Conservation (phyloP, 805 yeast genomes). For the Sugiyamaella smithiae region DNA sequence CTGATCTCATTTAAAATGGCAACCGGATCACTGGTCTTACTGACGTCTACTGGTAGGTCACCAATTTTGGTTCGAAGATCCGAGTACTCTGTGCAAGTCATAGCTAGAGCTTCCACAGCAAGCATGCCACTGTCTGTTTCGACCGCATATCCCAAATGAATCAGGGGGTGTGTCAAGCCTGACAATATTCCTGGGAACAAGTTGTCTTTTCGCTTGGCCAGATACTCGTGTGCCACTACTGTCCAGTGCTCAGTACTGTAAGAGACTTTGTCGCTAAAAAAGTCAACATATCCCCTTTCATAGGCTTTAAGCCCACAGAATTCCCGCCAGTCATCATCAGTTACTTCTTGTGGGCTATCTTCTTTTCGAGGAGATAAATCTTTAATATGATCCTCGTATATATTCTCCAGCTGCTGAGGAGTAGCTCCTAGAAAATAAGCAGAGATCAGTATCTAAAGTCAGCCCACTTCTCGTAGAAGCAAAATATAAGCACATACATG, state of each 20-base stretch:
- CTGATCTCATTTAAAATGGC: slow-evolving; percentile 23
- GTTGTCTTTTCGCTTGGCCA: slow-evolving; percentile 16
- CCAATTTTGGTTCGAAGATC: slow-evolving; percentile 6
- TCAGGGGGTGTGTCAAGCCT: slow-evolving; percentile 33
- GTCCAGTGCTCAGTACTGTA: slow-evolving; percentile 36
- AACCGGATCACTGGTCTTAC: slow-evolving; percentile 15
- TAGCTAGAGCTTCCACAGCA: slow-evolving; percentile 37
- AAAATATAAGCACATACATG: slow-evolving; percentile 21
- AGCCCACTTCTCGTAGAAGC: no score
- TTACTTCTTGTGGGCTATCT: slow-evolving; percentile 39
- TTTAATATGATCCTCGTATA: slow-evolving; percentile 31
- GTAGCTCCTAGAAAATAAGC: slow-evolving; percentile 39
- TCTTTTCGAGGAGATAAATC: slow-evolving; percentile 35
- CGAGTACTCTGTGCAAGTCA: slow-evolving; percentile 26
- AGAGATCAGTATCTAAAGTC: slow-evolving; percentile 32
- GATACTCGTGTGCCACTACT: slow-evolving; percentile 27
- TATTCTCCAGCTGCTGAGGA: slow-evolving; percentile 28
- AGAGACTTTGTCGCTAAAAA: slow-evolving; percentile 37
- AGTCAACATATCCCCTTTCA: slow-evolving; percentile 38
- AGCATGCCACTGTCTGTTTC: slow-evolving; percentile 35
- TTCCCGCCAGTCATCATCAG: slow-evolving; percentile 33
- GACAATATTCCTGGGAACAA: slow-evolving; percentile 25
- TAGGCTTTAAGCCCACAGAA: slow-evolving; percentile 32
- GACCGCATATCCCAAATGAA: slow-evolving; percentile 37
- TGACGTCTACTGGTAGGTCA: slow-evolving; percentile 7